Evolutionary conservation across 176 grass and related monocot genomes (phyloP).

Genomic region (Guadua angustifolia): DNA sequence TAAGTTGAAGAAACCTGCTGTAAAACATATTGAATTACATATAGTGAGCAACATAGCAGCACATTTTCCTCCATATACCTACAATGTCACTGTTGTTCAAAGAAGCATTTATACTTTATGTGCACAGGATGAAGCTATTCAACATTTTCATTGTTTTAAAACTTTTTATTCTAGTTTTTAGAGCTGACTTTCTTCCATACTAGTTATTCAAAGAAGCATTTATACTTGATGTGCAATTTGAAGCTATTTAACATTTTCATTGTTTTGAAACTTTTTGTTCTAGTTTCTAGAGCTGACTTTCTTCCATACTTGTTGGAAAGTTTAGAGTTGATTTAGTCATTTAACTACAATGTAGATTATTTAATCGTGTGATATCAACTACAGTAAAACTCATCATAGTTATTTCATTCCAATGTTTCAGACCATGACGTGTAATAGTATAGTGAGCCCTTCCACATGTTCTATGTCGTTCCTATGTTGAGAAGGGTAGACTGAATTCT

Average conservation of each 20-base stretch:
- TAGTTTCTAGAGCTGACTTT: slow-evolving; percentile 11
- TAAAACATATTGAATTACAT: background rate
- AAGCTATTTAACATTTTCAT: background rate
- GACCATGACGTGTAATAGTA: background rate
- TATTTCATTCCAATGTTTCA: background rate
- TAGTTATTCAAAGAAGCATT: background rate
- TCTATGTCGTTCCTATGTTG: background rate
- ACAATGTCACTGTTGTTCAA: background rate
- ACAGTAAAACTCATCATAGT: background rate
- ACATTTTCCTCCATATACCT: background rate
- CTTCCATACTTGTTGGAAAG: background rate
- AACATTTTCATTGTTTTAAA: background rate
- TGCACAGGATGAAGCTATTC: background rate
- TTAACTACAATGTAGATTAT: background rate
- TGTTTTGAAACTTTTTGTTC: background rate
- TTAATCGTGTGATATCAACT: background rate
- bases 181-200: background rate
- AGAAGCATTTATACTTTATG: background rate
- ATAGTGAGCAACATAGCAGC: background rate
- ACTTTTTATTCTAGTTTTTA: background rate
- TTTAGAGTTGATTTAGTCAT: slow-evolving; percentile 5
- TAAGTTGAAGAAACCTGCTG: background rate
- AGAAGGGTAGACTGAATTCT: background rate
- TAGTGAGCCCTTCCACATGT: background rate
- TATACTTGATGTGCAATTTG: background rate